Conservation (phyloP, 176 grass and related monocot genomes). For the Metroxylon sagu region DNA sequence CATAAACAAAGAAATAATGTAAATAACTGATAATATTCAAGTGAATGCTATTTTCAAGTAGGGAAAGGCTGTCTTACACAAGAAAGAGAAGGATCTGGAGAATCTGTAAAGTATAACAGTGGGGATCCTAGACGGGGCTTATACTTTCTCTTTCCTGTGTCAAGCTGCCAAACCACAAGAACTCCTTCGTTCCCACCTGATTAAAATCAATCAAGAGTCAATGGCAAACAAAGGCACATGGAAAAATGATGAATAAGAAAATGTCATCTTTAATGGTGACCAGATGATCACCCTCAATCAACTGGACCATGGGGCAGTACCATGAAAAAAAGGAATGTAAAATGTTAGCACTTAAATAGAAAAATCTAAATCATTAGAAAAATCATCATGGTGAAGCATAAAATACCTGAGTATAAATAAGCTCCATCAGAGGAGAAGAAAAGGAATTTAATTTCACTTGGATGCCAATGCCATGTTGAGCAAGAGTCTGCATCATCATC, state of each 20-base stretch:
- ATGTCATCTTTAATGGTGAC: no score
- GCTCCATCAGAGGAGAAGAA: conserved; percentile 73
- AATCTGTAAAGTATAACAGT: conserved; percentile 78
- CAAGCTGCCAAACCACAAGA: conserved; percentile 94
- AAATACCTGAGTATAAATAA: conserved; percentile 86
- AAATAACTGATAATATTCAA: neutral
- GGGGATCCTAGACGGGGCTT: conserved; percentile 88
- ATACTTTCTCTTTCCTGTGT: conserved; percentile 77
- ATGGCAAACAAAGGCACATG: no score
- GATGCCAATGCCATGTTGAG: conserved; percentile 86
- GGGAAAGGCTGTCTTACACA: conserved; percentile 39
- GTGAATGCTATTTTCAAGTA: no score
- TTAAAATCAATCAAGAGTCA: conserved; percentile 4
- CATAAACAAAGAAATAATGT: neutral
- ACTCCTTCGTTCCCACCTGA: conserved; percentile 94
- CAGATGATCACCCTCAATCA: no score
- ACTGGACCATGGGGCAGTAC: no score
- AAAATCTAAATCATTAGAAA: neutral
- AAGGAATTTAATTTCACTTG: conserved; percentile 59
- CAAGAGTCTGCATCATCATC: conserved; percentile 69
- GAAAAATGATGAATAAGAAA: no score
- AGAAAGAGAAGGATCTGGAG: conserved; percentile 84
- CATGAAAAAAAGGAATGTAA: neutral
- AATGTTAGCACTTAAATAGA: neutral
- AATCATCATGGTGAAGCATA: neutral